A percentile compares a stretch with the other conserved stretches of the same genome.
These are phyloP conservation scores for Suillus placidus DNA, from an alignment of 768 basidiomycete species.

Conservation along the genomic window DNA sequence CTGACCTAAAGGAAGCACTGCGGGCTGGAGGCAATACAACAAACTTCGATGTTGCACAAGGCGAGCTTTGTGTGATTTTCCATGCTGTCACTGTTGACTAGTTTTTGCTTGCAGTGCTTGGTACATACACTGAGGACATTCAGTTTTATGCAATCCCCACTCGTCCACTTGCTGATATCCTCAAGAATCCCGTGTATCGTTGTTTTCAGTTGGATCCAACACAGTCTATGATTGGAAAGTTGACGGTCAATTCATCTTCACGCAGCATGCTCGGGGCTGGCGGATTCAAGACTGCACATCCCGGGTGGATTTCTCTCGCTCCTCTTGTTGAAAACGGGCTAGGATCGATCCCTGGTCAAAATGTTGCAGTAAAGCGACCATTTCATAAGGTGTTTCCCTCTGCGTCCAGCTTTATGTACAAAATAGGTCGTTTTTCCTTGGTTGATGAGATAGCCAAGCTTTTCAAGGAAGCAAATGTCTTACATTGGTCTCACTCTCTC, in stretches of 20 bases:
- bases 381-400: background rate
- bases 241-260: background rate
- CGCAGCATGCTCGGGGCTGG: background rate
- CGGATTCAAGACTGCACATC: conserved; percentile 7
- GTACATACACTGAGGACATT: background rate
- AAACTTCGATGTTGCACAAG: conserved; percentile 1
- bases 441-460: conserved; percentile 7
- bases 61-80: background rate
- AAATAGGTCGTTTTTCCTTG: background rate
- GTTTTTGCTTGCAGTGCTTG: background rate
- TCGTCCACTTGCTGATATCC: background rate
- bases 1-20: conserved; percentile 5
- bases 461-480: conserved; percentile 13
- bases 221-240: background rate
- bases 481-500: conserved; percentile 16
- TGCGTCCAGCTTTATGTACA: background rate
- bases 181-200: background rate
- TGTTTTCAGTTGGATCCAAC: background rate
- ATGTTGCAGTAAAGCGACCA: conserved; percentile 5
- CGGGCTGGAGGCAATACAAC: background rate
- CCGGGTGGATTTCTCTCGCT: background rate
- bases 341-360: background rate
- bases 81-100: background rate
- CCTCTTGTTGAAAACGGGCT: background rate
- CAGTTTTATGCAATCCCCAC: conserved; percentile 3